Conservation (phyloP, 805 yeast species). For the Yarrowia deformans region DNA sequence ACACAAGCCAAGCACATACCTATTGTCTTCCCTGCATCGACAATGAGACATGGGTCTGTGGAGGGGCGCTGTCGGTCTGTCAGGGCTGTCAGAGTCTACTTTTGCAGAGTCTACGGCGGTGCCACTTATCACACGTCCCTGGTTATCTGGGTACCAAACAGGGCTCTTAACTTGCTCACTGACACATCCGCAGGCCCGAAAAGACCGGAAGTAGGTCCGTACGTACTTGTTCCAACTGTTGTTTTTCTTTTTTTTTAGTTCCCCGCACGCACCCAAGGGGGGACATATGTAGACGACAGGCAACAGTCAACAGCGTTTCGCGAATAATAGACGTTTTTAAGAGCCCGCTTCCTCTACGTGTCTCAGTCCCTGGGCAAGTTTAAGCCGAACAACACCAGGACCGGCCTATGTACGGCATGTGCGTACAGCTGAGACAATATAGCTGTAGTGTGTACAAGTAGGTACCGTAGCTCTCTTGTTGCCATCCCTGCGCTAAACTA, state of each 20-base stretch:
- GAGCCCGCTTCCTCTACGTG: not conserved
- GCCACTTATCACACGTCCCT: too few relatives aligned
- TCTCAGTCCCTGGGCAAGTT: slow-evolving; percentile 16
- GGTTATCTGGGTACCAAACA: too few relatives aligned
- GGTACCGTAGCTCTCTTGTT: not conserved
- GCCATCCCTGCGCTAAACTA: slow-evolving; percentile 14
- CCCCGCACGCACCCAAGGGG: not conserved
- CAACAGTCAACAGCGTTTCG: not conserved
- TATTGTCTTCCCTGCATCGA: slow-evolving; percentile 31
- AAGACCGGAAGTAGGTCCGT: not conserved
- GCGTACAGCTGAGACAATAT: not conserved
- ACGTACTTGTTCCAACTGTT: too few relatives aligned
- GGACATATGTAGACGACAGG: not conserved
- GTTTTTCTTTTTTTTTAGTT: not conserved
- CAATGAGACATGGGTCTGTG: slow-evolving; percentile 17
- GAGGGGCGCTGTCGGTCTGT: not conserved
- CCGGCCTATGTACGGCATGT: not conserved
- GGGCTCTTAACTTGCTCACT: not conserved
- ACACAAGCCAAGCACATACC: slow-evolving; percentile 12
- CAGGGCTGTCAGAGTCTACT: not conserved
- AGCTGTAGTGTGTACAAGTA: not conserved
- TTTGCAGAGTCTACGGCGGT: too few relatives aligned
- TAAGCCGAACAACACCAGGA: not conserved
- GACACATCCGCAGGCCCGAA: slow-evolving; percentile 2
- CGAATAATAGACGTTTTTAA: not conserved